Evolutionary conservation across 495 filamentous ascomycete genomes (phyloP).

Genomic region (Trichodelitschia bisporula): DNA sequence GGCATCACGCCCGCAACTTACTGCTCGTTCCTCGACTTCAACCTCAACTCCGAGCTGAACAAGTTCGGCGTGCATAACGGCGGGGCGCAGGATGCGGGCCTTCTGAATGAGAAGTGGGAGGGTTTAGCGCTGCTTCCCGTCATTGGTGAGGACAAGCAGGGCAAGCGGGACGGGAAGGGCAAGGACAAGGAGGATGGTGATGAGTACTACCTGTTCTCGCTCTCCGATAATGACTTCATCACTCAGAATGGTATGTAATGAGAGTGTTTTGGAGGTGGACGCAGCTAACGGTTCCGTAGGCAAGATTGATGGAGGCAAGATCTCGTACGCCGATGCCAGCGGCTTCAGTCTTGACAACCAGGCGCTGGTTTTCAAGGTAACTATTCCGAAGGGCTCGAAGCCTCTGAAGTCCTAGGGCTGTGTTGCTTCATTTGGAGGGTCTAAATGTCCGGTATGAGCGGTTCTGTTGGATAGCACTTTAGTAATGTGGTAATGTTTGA

Average conservation of each 20-base stretch:
- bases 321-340: constrained; percentile 32
- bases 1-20: constrained; percentile 36
- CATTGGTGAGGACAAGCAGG: constrained; percentile 13
- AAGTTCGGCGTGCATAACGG: constrained; percentile 51
- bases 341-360: constrained; percentile 45
- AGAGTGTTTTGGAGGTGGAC: neutral
- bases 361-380: constrained; percentile 46
- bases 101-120: constrained; percentile 75
- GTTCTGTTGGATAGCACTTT: too few relatives aligned
- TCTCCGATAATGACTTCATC: constrained; percentile 63
- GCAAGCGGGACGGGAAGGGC: constrained; percentile 2
- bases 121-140: constrained; percentile 39
- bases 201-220: constrained; percentile 44
- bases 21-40: constrained; percentile 51
- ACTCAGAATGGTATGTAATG: constrained; percentile 39
- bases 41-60: constrained; percentile 39
- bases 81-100: constrained; percentile 23
- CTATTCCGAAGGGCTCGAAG: constrained; percentile 20
- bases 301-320: constrained; percentile 34
- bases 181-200: constrained; percentile 11
- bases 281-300: neutral
- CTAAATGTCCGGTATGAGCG: too few relatives aligned
- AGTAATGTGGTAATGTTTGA: too few relatives aligned
- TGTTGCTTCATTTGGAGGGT: too few relatives aligned
- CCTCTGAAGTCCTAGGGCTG: constrained; percentile 10